Conservation (phyloP, 345 rosid species). For the Excoecaria cochinchinensis region DNA sequence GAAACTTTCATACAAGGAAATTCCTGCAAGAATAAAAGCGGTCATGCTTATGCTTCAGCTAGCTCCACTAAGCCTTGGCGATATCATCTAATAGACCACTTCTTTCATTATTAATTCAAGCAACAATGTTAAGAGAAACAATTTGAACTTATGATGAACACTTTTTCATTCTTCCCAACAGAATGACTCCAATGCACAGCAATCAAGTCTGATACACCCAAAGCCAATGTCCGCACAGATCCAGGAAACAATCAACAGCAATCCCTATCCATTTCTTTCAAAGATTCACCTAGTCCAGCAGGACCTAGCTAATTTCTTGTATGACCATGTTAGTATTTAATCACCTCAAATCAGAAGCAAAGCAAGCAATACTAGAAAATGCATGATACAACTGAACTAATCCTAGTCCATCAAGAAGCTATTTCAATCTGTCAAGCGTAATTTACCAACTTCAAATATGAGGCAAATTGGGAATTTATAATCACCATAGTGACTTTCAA, state of each 20-base stretch:
- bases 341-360: not conserved
- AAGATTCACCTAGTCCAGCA: not conserved
- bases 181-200: not conserved
- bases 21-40: not conserved
- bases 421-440: not conserved
- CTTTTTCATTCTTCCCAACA: not conserved
- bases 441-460: not conserved
- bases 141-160: not conserved
- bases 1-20: not conserved
- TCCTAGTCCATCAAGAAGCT: not conserved
- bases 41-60: not conserved
- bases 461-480: not conserved
- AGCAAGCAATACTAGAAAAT: not conserved
- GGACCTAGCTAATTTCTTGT: not conserved
- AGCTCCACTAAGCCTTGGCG: not conserved
- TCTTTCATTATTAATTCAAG: not conserved
- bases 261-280: not conserved
- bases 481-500: not conserved
- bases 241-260: not conserved
- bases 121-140: not conserved
- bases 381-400: not conserved
- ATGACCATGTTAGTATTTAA: not conserved
- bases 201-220: not conserved
- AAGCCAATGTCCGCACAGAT: not conserved
- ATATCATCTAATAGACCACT: not conserved